These are phyloP conservation scores for Suillus weaverae DNA, from an alignment of 768 basidiomycete species.

Conservation along the genomic window DNA sequence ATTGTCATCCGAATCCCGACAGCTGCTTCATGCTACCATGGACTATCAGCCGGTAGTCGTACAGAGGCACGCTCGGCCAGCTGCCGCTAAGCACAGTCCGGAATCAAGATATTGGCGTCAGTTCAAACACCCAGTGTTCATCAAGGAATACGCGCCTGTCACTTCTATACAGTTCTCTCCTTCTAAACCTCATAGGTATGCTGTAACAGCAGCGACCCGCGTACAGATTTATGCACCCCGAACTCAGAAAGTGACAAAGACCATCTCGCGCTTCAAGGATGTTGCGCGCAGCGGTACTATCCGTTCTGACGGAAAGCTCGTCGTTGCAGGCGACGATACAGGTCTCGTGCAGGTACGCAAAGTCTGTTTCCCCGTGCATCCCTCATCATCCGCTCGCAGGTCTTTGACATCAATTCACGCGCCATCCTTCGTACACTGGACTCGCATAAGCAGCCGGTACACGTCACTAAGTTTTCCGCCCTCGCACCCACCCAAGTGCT, in stretches of 20 bases:
- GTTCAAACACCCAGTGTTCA: slow-evolving; percentile 87
- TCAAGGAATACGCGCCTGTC: slow-evolving; percentile 96
- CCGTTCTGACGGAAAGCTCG: slow-evolving; percentile 89
- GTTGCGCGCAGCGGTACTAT: slow-evolving; percentile 88
- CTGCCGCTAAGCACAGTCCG: slow-evolving; percentile 57
- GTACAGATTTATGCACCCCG: slow-evolving; percentile 95
- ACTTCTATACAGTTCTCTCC: slow-evolving; percentile 92
- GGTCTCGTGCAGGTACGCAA: slow-evolving; percentile 73
- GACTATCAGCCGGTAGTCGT: slow-evolving; percentile 81
- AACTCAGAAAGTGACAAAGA: slow-evolving; percentile 95
- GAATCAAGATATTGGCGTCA: slow-evolving; percentile 88
- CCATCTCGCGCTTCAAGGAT: slow-evolving; percentile 95
- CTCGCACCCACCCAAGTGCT: slow-evolving; percentile 80
- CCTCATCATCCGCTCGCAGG: slow-evolving; percentile 39
- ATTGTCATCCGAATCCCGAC: slow-evolving; percentile 21
- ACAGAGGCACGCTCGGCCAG: slow-evolving; percentile 55
- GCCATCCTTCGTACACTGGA: slow-evolving; percentile 92
- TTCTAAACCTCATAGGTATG: slow-evolving; percentile 88
- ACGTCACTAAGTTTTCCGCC: slow-evolving; percentile 90
- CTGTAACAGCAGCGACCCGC: slow-evolving; percentile 90
- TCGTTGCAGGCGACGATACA: slow-evolving; percentile 93
- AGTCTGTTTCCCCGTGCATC: slow-evolving; percentile 2
- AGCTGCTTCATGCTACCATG: slow-evolving; percentile 42
- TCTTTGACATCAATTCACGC: slow-evolving; percentile 91
- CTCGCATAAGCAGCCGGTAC: slow-evolving; percentile 94